phyloP scores from a whole-genome alignment of 2,329 filamentous ascomycete genomes.

The Colletotrichum somersetense region DNA sequence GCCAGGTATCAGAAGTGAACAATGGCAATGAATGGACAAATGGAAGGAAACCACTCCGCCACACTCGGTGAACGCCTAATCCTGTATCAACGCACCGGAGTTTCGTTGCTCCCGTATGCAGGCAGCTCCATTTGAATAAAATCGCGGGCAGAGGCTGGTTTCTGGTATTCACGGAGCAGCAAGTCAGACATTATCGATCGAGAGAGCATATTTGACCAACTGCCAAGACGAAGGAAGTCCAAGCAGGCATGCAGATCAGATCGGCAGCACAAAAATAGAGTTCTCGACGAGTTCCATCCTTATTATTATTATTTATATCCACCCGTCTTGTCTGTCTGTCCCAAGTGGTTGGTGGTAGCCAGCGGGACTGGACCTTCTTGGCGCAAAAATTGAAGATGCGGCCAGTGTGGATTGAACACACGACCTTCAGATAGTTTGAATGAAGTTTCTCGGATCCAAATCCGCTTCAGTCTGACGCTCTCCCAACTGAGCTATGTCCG shows the following conservation, averaged over 20 bases:
- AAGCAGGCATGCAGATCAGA: too few species aligned
- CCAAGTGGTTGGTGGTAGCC: neutral
- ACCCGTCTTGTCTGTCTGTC: too few species aligned
- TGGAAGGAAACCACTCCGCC: slow-evolving; percentile 9
- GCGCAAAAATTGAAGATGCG: slow-evolving; percentile 31
- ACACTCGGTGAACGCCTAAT: neutral
- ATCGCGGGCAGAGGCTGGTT: neutral
- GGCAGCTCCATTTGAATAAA: neutral
- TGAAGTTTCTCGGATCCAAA: slow-evolving; percentile 24
- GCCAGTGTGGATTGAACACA: slow-evolving; percentile 43
- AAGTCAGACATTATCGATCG: neutral
- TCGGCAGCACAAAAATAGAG: neutral
- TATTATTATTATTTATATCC: neutral
- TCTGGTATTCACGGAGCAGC: neutral
- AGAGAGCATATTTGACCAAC: neutral
- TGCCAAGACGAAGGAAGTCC: neutral
- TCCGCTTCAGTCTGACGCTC: slow-evolving; percentile 42
- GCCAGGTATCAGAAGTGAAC: neutral
- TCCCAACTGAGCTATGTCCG: slow-evolving; percentile 42
- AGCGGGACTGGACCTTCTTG: neutral
- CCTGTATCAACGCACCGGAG: slow-evolving; percentile 5
- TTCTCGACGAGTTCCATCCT: neutral
- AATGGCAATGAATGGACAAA: neutral
- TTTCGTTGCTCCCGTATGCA: neutral
- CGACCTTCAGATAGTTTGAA: slow-evolving; percentile 40